Conservation (phyloP, 1,284 basidiomycete species). For the Heterobasidion irregulare region DNA sequence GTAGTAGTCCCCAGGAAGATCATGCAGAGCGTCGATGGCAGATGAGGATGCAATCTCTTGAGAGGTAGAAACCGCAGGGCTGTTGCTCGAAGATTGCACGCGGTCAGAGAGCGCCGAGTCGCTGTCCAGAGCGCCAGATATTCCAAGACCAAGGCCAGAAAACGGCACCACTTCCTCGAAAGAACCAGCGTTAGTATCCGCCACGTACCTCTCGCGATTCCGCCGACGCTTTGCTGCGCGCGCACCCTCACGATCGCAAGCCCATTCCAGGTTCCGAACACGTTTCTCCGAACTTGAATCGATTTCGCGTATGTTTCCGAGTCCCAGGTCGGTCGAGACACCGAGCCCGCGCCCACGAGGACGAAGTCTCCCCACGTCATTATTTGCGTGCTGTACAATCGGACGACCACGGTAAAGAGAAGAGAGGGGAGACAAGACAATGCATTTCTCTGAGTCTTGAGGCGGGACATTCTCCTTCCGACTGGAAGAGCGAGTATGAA, state of each 20-base stretch:
- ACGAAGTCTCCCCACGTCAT: background rate
- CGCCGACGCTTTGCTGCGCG: slow-evolving; percentile 27
- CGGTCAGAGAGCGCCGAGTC: background rate
- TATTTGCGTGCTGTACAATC: background rate
- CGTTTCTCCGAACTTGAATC: slow-evolving; percentile 8
- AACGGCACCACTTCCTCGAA: background rate
- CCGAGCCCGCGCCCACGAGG: background rate
- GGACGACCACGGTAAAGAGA: background rate
- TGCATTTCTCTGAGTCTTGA: background rate
- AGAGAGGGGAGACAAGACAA: background rate
- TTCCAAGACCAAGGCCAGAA: background rate
- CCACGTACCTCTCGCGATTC: slow-evolving; percentile 2
- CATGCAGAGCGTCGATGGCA: slow-evolving; percentile 2
- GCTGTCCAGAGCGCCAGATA: background rate
- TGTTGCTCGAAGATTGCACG: background rate
- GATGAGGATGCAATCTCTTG: background rate
- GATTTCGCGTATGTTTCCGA: background rate
- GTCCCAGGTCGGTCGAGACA: background rate
- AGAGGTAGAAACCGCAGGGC: background rate
- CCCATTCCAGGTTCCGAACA: slow-evolving; percentile 34
- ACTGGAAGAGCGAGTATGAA: background rate
- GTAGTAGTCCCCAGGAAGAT: slow-evolving; percentile 17
- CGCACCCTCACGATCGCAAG: slow-evolving; percentile 24
- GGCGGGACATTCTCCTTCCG: background rate
- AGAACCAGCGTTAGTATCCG: background rate